Evolutionary conservation across 1,284 basidiomycete genomes (phyloP).

Genomic region (Pyrrhoderma lamaoense): DNA sequence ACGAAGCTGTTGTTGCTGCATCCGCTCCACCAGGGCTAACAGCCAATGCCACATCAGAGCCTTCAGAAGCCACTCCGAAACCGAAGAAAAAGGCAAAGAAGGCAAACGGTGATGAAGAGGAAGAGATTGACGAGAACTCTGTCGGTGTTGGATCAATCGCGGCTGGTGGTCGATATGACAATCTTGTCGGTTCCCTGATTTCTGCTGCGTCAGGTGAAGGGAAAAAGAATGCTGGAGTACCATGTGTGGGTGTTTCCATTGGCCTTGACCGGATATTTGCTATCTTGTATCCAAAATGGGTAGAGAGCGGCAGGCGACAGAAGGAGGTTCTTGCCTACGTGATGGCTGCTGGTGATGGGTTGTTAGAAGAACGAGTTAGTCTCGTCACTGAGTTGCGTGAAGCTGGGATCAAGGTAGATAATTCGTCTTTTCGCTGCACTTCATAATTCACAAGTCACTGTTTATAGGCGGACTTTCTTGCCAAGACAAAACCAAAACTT

Average conservation of each 20-base stretch:
- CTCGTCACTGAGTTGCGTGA: constrained; percentile 81
- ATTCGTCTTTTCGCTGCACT: background rate
- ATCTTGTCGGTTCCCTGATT: constrained; percentile 92
- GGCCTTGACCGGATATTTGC: constrained; percentile 97
- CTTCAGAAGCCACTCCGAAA: constrained; percentile 25
- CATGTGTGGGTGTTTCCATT: constrained; percentile 91
- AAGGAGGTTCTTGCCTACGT: constrained; percentile 96
- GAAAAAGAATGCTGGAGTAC: constrained; percentile 63
- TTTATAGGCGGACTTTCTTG: constrained; percentile 81
- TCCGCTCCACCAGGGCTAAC: constrained; percentile 85
- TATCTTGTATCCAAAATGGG: constrained; percentile 83
- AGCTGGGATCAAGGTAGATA: constrained; percentile 78
- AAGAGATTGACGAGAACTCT: constrained; percentile 87
- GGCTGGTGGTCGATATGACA: constrained; percentile 95
- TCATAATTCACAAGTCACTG: background rate
- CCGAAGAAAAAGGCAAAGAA: constrained; percentile 48
- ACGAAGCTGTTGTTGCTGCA: constrained; percentile 91
- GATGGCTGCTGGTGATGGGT: constrained; percentile 86
- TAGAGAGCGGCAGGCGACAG: constrained; percentile 66
- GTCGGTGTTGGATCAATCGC: constrained; percentile 98
- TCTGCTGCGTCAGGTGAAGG: constrained; percentile 69
- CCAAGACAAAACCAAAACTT: constrained; percentile 89
- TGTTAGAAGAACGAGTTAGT: constrained; percentile 81
- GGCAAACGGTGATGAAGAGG: constrained; percentile 54
- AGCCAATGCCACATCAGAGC: constrained; percentile 35